phyloP scores from a whole-genome alignment of 345 rosid species.

The Mercurialis annua region DNA sequence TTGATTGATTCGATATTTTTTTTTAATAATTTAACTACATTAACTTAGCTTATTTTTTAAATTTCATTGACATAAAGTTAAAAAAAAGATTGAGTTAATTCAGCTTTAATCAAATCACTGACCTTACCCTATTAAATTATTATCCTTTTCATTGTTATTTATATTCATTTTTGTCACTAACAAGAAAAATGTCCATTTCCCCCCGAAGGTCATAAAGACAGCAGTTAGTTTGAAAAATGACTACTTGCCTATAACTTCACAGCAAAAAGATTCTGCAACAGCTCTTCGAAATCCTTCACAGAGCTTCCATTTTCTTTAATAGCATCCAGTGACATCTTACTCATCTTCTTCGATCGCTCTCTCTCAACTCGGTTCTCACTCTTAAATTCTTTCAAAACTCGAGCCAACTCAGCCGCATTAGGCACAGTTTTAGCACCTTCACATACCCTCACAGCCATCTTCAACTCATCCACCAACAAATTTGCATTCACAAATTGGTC shows the following conservation, averaged over 20 bases:
- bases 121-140: too few relatives aligned
- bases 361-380: constrained; percentile 19
- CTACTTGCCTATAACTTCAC: neutral
- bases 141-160: too few relatives aligned
- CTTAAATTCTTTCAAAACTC: constrained; percentile 31
- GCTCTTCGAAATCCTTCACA: constrained; percentile 36
- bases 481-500: constrained; percentile 52
- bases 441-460: constrained; percentile 44
- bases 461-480: constrained; percentile 51
- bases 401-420: constrained; percentile 33
- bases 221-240: too few relatives aligned
- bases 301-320: constrained; percentile 47
- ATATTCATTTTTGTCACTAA: too few relatives aligned
- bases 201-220: too few relatives aligned
- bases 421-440: constrained; percentile 44
- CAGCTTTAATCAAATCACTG: too few relatives aligned
- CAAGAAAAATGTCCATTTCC: too few relatives aligned
- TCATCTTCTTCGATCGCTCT: constrained; percentile 26
- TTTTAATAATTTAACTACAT: too few relatives aligned
- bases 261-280: constrained; percentile 28
- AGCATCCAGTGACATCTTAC: constrained; percentile 43
- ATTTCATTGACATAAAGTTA: too few relatives aligned
- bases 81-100: too few relatives aligned
- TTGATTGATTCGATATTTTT: too few relatives aligned
- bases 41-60: too few relatives aligned